Conservation (phyloP, 129 eudicot genomes). For the Logfia minima region DNA sequence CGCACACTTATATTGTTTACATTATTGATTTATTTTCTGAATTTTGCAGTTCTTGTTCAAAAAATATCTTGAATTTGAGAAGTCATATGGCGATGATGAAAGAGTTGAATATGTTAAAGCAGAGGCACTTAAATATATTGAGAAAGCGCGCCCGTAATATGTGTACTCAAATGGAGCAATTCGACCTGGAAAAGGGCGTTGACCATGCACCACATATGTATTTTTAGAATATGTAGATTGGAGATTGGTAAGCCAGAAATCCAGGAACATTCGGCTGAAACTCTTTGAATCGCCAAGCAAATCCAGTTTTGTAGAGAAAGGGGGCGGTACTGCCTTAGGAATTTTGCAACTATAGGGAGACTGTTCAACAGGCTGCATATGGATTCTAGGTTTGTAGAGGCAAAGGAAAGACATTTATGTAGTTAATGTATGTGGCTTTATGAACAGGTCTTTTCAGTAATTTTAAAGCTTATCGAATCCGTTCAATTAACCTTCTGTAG, state of each 20-base stretch:
- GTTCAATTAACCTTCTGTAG: not conserved
- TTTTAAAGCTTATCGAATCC: conserved; percentile 17
- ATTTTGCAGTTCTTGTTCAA: conserved; percentile 72
- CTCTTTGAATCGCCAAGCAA: not conserved
- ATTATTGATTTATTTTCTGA: not conserved
- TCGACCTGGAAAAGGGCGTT: not conserved
- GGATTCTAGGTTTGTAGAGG: conserved; percentile 18
- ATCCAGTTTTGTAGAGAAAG: not conserved
- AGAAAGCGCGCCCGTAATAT: conserved; percentile 35
- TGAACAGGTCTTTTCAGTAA: not conserved
- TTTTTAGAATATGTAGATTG: no score
- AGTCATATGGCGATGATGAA: conserved; percentile 69
- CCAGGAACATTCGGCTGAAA: not conserved
- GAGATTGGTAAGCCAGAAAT: conserved; percentile 3
- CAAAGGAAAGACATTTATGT: not conserved
- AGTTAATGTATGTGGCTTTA: not conserved
- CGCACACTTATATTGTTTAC: not conserved
- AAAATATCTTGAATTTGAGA: conserved; percentile 76
- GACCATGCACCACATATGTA: not conserved
- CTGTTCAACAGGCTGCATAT: not conserved
- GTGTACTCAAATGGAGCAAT: not conserved
- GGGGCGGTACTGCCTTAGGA: not conserved
- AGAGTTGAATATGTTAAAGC: conserved; percentile 58
- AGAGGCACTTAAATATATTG: conserved; percentile 74
- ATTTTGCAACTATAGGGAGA: conserved; percentile 14